These are phyloP conservation scores for Lasiosphaeria hispida DNA, from an alignment of 495 filamentous ascomycete genomes.

Conservation along the genomic window DNA sequence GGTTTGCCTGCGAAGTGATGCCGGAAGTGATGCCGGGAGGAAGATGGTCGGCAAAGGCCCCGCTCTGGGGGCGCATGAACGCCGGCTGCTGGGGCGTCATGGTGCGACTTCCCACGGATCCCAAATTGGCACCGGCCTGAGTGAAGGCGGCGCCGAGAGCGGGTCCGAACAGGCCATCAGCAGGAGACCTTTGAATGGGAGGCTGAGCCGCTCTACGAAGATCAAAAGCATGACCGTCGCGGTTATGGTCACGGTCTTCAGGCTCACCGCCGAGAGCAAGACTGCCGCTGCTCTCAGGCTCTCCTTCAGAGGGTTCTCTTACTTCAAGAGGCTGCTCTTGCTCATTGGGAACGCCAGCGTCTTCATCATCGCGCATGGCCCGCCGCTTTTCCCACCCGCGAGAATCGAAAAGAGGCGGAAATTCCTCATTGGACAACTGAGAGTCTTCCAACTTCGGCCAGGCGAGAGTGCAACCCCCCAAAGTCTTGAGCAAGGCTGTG, in stretches of 20 bases:
- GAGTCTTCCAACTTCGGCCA: constrained; percentile 26
- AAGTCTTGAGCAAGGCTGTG: constrained; percentile 31
- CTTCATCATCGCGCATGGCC: constrained; percentile 67
- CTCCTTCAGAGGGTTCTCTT: constrained; percentile 43
- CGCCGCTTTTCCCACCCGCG: constrained; percentile 74
- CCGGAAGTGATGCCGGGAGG: constrained; percentile 48
- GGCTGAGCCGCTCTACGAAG: constrained; percentile 61
- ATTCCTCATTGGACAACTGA: constrained; percentile 33
- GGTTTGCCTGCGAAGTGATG: constrained; percentile 47
- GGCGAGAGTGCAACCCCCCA: constrained; percentile 31
- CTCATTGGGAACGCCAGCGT: constrained; percentile 56
- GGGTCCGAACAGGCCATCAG: constrained; percentile 52
- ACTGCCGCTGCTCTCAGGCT: constrained; percentile 74
- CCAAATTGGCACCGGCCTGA: constrained; percentile 45
- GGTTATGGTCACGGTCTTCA: constrained; percentile 63
- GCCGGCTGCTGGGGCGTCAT: constrained; percentile 84
- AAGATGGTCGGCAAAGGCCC: constrained; percentile 55
- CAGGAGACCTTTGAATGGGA: constrained; percentile 65
- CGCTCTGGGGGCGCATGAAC: constrained; percentile 54
- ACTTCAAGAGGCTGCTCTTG: constrained; percentile 49
- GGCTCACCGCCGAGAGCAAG: constrained; percentile 88
- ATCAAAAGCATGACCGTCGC: constrained; percentile 52
- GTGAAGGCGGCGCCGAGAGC: constrained; percentile 52
- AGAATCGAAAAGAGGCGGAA: constrained; percentile 77
- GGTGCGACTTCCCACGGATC: constrained; percentile 58